Conservation (phyloP, 768 basidiomycete genomes). For the Naganishia antarctica region DNA sequence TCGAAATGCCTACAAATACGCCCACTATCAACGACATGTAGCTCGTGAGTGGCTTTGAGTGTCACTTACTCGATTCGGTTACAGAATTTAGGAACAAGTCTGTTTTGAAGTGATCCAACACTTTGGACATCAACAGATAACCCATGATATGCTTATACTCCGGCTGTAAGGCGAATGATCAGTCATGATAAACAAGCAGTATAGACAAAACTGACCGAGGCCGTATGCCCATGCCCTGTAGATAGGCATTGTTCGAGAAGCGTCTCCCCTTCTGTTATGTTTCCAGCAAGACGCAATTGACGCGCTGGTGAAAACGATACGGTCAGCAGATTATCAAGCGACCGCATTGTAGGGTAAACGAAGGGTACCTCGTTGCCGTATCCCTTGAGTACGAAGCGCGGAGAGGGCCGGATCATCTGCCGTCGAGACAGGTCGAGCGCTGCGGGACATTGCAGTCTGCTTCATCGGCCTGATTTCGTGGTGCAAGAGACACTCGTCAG, state of each 20-base stretch:
- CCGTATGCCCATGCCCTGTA: neutral
- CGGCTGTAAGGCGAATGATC: neutral
- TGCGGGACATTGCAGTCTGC: neutral
- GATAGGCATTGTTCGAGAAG: constrained; percentile 11
- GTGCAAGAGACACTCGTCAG: neutral
- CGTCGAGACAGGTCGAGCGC: neutral
- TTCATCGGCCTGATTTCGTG: constrained; percentile 10
- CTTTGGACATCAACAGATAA: constrained; percentile 56
- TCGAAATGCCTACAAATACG: constrained; percentile 55
- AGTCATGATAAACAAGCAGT: no score
- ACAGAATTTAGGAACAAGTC: constrained; percentile 89
- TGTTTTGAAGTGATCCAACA: constrained; percentile 68
- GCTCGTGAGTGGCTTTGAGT: constrained; percentile 40
- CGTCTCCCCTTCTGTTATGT: neutral
- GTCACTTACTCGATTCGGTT: constrained; percentile 83
- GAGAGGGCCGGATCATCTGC: constrained; percentile 36
- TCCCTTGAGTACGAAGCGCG: constrained; percentile 33
- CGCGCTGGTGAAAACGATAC: neutral
- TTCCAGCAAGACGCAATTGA: constrained; percentile 9
- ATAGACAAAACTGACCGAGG: neutral
- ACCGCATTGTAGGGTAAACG: neutral
- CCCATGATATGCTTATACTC: constrained; percentile 52
- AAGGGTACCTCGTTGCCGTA: constrained; percentile 41
- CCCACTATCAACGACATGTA: neutral
- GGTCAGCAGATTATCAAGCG: neutral